Evolutionary conservation across 1,284 basidiomycete genomes (phyloP).

Genomic region (Ceratobasidium papillatum): DNA sequence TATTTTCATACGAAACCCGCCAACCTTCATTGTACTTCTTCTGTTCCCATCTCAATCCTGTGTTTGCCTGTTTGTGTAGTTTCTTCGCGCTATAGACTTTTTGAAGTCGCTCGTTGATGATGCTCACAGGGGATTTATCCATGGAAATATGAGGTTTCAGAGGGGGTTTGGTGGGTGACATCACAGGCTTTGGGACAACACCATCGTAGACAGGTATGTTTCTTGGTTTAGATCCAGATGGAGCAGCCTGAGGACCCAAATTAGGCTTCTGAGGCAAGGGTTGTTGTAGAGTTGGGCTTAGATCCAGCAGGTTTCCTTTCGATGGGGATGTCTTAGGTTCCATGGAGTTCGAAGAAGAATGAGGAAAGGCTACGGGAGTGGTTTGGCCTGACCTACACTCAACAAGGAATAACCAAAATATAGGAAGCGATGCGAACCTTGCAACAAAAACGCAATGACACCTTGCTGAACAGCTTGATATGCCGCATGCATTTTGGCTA

Average conservation of each 20-base stretch:
- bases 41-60: slow-evolving; percentile 11
- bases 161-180: not conserved
- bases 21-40: slow-evolving; percentile 1
- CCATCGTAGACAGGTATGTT: not conserved
- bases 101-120: slow-evolving; percentile 17
- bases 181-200: not conserved
- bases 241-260: not conserved
- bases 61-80: slow-evolving; percentile 2
- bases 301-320: not conserved
- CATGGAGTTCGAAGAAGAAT: not conserved
- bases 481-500: slow-evolving; percentile 23
- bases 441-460: slow-evolving; percentile 15
- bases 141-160: not conserved
- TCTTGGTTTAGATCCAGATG: not conserved
- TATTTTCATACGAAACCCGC: not conserved
- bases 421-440: not conserved
- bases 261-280: not conserved
- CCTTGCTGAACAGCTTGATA: slow-evolving; percentile 21
- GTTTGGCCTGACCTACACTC: not conserved
- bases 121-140: slow-evolving; percentile 8
- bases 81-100: slow-evolving; percentile 14
- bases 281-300: not conserved
- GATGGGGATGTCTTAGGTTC: not conserved
- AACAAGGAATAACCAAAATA: not conserved
- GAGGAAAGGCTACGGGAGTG: not conserved